Evolutionary conservation across 352 stramenopile species (phyloP), one percentile per base, ranked within the genome.

Genomic region (Phytophthora palmivora): DNA sequence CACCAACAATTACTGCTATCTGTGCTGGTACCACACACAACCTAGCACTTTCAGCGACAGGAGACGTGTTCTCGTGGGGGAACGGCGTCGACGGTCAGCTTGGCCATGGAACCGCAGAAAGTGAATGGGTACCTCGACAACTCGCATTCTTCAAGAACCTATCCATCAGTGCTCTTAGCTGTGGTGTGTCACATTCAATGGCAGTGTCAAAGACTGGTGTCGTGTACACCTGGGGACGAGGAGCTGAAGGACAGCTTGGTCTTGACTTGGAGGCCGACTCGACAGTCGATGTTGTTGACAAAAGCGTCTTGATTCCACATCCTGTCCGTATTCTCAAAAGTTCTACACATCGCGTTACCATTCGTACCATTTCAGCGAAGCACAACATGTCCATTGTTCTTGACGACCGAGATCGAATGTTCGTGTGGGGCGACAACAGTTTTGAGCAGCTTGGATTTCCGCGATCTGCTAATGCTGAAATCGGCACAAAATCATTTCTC

Each of bases 41-140:
- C 32, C 49, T 79, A 1, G 84, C 84, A 0, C 36, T 89, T 0
- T 76, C 81, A 19, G 53, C 67, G 2, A 64, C 74, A 0, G 84
- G 83, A 6, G 73, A 89, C 34, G 55, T 91, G 0, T 90, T 87
- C 37, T 88, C 82, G 30, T 92, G 84, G 84, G 81, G 84, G 4
- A 82, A 77, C 21, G 79, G 79, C 0, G 63, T 76, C 0, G 71
- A 89, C 24, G 81, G 84, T 8, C 84, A 90, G 41, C 62, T 92
- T 2, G 84, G 84, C 0, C 81, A 92, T 19, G 67, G 64, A 11
- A 36, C 18, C 2, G 48, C 37, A 21, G 67, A 77, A 11, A 92
- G 79, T 61, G 83, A 91, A 42, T 92, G 80, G 83, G 56, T 72
- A 5, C 83, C 83, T 2, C 67, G 76, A 2, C 74, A 84, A 37